Evolutionary conservation across 1,139 yeast species (phyloP), one percentile per base, ranked within the genome.

Genomic region (Taphrina flavorubra): DNA sequence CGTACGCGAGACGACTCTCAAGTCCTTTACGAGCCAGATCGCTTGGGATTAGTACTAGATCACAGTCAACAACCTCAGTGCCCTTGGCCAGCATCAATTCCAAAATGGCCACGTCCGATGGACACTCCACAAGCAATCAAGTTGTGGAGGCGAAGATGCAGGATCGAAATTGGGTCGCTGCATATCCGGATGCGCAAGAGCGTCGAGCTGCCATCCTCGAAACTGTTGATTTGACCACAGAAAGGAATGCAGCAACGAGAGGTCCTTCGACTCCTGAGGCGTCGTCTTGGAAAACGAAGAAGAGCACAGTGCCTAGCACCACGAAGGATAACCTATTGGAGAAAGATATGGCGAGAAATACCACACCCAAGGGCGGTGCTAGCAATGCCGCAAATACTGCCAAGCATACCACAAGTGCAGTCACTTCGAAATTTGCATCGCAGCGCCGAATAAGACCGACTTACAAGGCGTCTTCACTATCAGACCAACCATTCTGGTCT

Each of bases 81-180:
- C 8, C 8, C 18, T 14, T 7, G 18, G 18, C 13, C 3, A n/a
- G 11, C 13, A 13, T 44, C 11, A 16, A n/a, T 44, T 1, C 18
- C 47, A 44, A 13, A 14, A 1, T n/a, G 18, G n/a, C 47, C 8
- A 13, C n/a, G n/a, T 13, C 8, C 8, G 4, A 8, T 44, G 18
- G n/a, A 1, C 2, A 16, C 8, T 14, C 47, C 8, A 44, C 13
- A n/a, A 16, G 11, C 18, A 44, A 2, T 8, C 47, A 44, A 16
- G 8, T 2, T 10, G 18, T 7, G 8, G 60, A 56, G 10, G 11
- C 47, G 7, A 10, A 31, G 37, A 56, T 56, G 49, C 36, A 56
- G 16, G 60, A 56, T 14, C 46, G 60, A 8, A 56, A 56, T 40
- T 56, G 60, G 60, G 39, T 56, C 4, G 60, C 60, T 11, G 60